Percentiles rank a stretch among this genome's conserved stretches.
These are phyloP conservation scores for Zoysia japonica DNA, from an alignment of 176 grass and related monocot genomes.

Conservation along the genomic window DNA sequence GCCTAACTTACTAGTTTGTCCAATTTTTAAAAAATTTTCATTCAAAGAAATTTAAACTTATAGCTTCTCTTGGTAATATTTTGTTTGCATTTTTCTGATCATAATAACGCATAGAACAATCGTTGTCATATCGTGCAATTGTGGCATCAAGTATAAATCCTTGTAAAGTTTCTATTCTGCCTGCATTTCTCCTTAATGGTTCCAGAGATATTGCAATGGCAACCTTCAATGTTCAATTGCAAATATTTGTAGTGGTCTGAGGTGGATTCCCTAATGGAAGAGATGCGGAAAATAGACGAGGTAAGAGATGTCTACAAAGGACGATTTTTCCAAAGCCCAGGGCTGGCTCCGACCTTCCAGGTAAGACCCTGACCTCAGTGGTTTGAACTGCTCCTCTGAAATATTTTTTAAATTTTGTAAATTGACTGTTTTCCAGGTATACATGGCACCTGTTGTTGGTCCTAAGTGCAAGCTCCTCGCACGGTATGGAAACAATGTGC, in stretches of 20 bases:
- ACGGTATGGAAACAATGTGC: conserved; percentile 81
- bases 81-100: neutral
- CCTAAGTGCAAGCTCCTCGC: conserved; percentile 85
- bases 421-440: conserved; percentile 60
- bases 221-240: conserved; percentile 5
- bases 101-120: neutral
- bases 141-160: neutral
- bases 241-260: conserved; percentile 72
- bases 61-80: neutral
- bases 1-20: conserved; percentile 14
- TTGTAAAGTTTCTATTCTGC: neutral
- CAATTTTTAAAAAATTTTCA: neutral
- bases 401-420: neutral
- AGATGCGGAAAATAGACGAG: conserved; percentile 68
- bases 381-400: neutral
- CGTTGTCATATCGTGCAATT: neutral
- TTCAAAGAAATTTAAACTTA: neutral
- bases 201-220: neutral
- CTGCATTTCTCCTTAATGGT: neutral
- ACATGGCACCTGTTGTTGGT: conserved; percentile 80
- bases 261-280: conserved; percentile 80
- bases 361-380: conserved; percentile 35
- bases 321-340: conserved; percentile 77
- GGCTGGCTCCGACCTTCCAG: conserved; percentile 91
- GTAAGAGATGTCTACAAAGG: conserved; percentile 83